A percentile compares a stretch with the other conserved stretches of the same genome.
Conservation (phyloP, 163 green algal genomes). For the Volvox carteri region DNA sequence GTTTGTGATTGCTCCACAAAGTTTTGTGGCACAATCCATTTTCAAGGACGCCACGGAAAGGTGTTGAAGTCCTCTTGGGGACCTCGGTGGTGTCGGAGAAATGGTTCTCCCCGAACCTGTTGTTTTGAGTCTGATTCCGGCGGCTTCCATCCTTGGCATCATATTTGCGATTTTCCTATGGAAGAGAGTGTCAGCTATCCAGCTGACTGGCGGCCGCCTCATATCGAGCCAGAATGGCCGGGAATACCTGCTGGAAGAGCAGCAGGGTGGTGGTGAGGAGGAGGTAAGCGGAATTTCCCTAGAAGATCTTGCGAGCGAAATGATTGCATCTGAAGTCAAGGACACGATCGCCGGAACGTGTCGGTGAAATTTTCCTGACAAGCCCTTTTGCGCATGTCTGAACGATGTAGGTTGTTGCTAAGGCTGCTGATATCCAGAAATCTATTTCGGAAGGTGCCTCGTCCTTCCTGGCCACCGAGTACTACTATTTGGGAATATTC, state of each 20-base stretch:
- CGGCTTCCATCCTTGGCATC: slow-evolving; percentile 76
- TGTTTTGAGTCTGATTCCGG: slow-evolving; percentile 70
- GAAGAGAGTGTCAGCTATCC: slow-evolving; percentile 81
- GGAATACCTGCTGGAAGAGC: slow-evolving; percentile 88
- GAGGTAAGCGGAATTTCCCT: slow-evolving; percentile 69
- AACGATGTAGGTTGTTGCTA: slow-evolving; percentile 87
- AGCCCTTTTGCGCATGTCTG: too few species aligned
- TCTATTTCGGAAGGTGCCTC: slow-evolving; percentile 92
- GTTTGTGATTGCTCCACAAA: too few species aligned
- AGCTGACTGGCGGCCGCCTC: slow-evolving; percentile 65
- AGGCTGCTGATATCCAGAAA: slow-evolving; percentile 91
- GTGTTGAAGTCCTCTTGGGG: neutral
- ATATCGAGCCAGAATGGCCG: slow-evolving; percentile 73
- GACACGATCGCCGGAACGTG: neutral
- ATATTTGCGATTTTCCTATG: slow-evolving; percentile 87
- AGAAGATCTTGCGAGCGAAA: neutral
- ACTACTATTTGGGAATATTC: slow-evolving; percentile 96
- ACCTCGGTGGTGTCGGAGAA: slow-evolving; percentile 17
- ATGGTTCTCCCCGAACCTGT: slow-evolving; percentile 47
- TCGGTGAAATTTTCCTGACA: too few species aligned
- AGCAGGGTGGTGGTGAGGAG: slow-evolving; percentile 86
- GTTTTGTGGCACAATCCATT: too few species aligned
- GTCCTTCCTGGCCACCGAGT: slow-evolving; percentile 97
- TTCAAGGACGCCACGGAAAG: neutral
- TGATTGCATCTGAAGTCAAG: neutral